phyloP scores from a whole-genome alignment of 495 filamentous ascomycete genomes.

The Penicillium desertorum region DNA sequence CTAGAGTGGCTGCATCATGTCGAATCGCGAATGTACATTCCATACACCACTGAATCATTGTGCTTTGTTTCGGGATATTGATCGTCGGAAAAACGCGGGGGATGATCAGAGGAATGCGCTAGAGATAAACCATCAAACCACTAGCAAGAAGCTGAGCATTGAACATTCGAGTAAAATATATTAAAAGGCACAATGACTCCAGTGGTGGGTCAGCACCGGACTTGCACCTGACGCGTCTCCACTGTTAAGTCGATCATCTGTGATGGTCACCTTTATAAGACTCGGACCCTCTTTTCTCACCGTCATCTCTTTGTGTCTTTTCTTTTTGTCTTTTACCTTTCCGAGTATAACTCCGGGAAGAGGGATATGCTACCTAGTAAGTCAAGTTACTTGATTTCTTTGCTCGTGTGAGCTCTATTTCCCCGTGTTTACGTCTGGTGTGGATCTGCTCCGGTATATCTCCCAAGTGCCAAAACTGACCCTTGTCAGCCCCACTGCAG shows the following conservation, averaged over 20 bases:
- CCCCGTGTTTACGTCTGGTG: slow-evolving; percentile 1
- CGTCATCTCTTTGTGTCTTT: not conserved
- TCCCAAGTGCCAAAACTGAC: slow-evolving; percentile 8
- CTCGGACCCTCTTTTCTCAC: not conserved
- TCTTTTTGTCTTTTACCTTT: not conserved
- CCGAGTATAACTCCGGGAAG: not conserved
- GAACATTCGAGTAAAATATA: not conserved
- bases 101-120: not conserved
- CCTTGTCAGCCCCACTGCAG: slow-evolving; percentile 2
- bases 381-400: slow-evolving; percentile 2
- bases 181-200: slow-evolving; percentile 5
- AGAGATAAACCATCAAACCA: not conserved
- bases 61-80: slow-evolving; percentile 2
- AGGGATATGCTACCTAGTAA: slow-evolving; percentile 6
- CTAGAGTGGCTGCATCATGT: not conserved
- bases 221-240: slow-evolving; percentile 18
- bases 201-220: slow-evolving; percentile 4
- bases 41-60: not conserved
- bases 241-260: slow-evolving; percentile 7
- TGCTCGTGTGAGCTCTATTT: not conserved
- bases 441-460: slow-evolving; percentile 3
- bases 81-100: slow-evolving; percentile 9
- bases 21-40: slow-evolving; percentile 3
- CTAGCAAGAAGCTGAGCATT: not conserved
- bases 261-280: slow-evolving; percentile 4